These are phyloP conservation scores for Globisporangium viniferum DNA, from an alignment of 352 stramenopile species.

Conservation along the genomic window DNA sequence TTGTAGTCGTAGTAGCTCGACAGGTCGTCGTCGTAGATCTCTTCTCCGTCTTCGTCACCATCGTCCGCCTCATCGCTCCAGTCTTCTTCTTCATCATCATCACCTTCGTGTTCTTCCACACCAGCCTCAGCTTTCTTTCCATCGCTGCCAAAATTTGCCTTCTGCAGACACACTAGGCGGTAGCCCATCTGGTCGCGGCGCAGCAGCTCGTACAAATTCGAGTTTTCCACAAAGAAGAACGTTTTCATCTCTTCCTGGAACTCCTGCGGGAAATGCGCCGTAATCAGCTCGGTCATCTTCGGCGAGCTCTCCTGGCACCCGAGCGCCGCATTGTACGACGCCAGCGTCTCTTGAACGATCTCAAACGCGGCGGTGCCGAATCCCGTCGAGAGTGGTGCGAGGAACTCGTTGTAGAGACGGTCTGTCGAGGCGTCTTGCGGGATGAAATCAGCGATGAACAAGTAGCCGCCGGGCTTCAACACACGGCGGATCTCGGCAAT, in stretches of 20 bases:
- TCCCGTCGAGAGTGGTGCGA: slow-evolving; percentile 29
- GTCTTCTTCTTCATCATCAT: slow-evolving; percentile 28
- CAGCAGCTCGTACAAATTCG: slow-evolving; percentile 42
- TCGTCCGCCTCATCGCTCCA: slow-evolving; percentile 30
- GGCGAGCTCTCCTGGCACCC: slow-evolving; percentile 39
- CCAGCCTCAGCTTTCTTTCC: neutral
- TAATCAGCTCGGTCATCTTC: slow-evolving; percentile 31
- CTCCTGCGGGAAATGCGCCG: slow-evolving; percentile 36
- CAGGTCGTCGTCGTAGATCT: slow-evolving; percentile 66
- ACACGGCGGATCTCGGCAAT: slow-evolving; percentile 58
- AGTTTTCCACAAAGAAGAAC: slow-evolving; percentile 55
- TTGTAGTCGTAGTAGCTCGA: slow-evolving; percentile 77
- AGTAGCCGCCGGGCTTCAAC: slow-evolving; percentile 49
- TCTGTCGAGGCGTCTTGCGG: slow-evolving; percentile 33
- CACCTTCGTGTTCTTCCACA: slow-evolving; percentile 18
- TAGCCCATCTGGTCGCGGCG: slow-evolving; percentile 48
- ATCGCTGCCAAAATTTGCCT: slow-evolving; percentile 4
- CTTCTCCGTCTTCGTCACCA: slow-evolving; percentile 19
- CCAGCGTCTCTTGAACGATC: slow-evolving; percentile 44
- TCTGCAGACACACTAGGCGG: slow-evolving; percentile 45
- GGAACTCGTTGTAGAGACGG: slow-evolving; percentile 34
- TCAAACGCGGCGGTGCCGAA: slow-evolving; percentile 28
- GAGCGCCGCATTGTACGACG: slow-evolving; percentile 41
- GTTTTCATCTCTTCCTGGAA: slow-evolving; percentile 50
- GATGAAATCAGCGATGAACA: slow-evolving; percentile 74